phyloP scores from a whole-genome alignment of 202 grass and related monocot genomes.

The Zoysia matrella region DNA sequence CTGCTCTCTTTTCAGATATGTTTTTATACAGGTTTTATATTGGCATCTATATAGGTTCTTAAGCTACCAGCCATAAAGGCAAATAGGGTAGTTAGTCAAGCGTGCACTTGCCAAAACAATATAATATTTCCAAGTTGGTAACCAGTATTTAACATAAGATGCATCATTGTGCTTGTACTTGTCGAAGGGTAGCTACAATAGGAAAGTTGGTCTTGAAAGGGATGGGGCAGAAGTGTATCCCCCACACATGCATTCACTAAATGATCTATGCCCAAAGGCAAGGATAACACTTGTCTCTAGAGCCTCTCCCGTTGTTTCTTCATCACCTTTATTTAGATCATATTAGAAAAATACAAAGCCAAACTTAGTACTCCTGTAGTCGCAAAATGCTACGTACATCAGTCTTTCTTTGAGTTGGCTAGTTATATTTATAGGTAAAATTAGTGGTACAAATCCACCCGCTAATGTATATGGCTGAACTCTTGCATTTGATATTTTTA shows the following conservation, averaged over 20 bases:
- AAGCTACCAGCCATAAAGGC: slow-evolving; percentile 33
- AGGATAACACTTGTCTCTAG: slow-evolving; percentile 40
- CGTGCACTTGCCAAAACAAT: slow-evolving; percentile 52
- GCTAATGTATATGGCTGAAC: not conserved
- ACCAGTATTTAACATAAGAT: slow-evolving; percentile 38
- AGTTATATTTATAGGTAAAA: not conserved
- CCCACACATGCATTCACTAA: slow-evolving; percentile 18
- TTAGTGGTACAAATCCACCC: not conserved
- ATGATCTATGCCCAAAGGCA: slow-evolving; percentile 28
- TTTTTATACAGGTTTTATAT: slow-evolving; percentile 40
- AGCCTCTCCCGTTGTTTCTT: slow-evolving; percentile 8
- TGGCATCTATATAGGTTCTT: slow-evolving; percentile 30
- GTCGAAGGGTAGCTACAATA: slow-evolving; percentile 25
- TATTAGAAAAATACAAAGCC: not conserved
- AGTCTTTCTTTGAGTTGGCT: not conserved
- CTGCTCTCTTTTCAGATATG: slow-evolving; percentile 41
- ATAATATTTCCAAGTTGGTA: slow-evolving; percentile 45
- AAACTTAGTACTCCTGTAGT: no score
- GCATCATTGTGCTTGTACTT: slow-evolving; percentile 56
- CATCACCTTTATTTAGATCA: not conserved
- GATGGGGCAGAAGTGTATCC: slow-evolving; percentile 7
- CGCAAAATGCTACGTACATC: no score
- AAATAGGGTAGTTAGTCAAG: slow-evolving; percentile 49
- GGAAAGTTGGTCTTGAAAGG: slow-evolving; percentile 50
- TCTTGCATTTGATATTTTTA: not conserved